Evolutionary conservation across 176 grass and related monocot genomes (phyloP), one percentile per base, ranked within the genome.

Genomic region (Triticum turgidum): DNA sequence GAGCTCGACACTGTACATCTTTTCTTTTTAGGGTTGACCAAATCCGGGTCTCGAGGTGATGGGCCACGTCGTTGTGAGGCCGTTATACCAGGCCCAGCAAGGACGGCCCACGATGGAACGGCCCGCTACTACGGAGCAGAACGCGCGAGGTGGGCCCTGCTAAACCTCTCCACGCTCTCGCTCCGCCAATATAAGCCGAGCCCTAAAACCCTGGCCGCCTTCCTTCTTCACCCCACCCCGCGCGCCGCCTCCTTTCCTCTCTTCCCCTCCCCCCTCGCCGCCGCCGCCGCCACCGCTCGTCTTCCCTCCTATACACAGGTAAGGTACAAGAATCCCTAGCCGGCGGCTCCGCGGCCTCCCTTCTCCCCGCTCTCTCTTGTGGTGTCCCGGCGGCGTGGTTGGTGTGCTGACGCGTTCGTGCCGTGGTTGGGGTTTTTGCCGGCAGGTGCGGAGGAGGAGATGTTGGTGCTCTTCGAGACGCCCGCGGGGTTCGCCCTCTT

Each of bases 401-500:
- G 20, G 27, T 49, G 20, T 11, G 52, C 24, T 42, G 30, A 87
- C 69, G 14, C 13, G 67, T 51, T 7, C 78, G 47, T 65, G 18
- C 56, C 25, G 20, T 51, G 11, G 29, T 34, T 78, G 51, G 15
- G 51, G 15, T 30, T 7, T 21, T 29, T 27, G 56, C 11, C 1
- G 32, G 27, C 10, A 54, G 44, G 79, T 24, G 58, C 17, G 51
- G 24, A 72, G 73, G 82, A 39, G 65, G 73, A 87, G 83, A 94
- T 97, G 95, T 61, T 97, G 70, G 94, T 92, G 69, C 73, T 97
- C 52, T 97, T 97, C 74, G 95, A 97, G 74, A 97, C 95, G 12
- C 95, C 95, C 18, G 95, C 95, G 82, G 95, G 95, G 37, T 97
- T 97, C 71, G 92, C 95, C 54, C 91, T 97, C 20, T 97, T 97